These are phyloP conservation scores for Acrodontium crateriforme DNA, from an alignment of 2,329 filamentous ascomycete species.

Conservation along the genomic window DNA sequence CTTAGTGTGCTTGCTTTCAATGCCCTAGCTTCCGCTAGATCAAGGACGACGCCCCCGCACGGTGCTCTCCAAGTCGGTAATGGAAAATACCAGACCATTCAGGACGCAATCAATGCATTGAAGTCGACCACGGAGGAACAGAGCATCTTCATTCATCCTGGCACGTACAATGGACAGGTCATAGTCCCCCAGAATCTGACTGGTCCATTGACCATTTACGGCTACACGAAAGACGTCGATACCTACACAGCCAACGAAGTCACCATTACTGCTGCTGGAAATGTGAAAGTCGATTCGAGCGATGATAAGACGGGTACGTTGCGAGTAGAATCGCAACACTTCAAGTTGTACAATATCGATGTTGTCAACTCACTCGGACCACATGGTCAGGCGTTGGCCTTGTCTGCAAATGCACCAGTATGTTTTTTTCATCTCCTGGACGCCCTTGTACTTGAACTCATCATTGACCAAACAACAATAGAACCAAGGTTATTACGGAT, in stretches of 20 bases:
- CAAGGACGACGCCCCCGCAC: constrained; percentile 33
- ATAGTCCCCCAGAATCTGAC: constrained; percentile 35
- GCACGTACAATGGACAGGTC: constrained; percentile 49
- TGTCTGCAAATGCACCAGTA: constrained; percentile 35
- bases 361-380: constrained; percentile 36
- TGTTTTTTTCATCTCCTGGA: constrained; percentile 1
- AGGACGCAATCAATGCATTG: constrained; percentile 45
- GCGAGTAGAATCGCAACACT: constrained; percentile 34
- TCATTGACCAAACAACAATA: constrained; percentile 1
- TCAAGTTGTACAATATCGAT: constrained; percentile 52
- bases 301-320: constrained; percentile 43
- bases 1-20: no score
- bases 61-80: constrained; percentile 38
- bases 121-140: constrained; percentile 38
- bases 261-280: constrained; percentile 36
- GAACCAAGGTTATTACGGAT: constrained; percentile 45
- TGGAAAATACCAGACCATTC: constrained; percentile 35
- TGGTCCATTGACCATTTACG: constrained; percentile 42
- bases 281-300: constrained; percentile 33
- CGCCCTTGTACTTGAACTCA: neutral
- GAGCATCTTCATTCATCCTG: constrained; percentile 48
- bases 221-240: constrained; percentile 41
- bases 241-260: constrained; percentile 44
- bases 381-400: constrained; percentile 39
- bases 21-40: no score